A percentile compares a stretch with the other conserved stretches of the same genome.
These are phyloP conservation scores for Tritrichomonas foetus DNA, from an alignment of 208 protist genomes.

Conservation along the genomic window DNA sequence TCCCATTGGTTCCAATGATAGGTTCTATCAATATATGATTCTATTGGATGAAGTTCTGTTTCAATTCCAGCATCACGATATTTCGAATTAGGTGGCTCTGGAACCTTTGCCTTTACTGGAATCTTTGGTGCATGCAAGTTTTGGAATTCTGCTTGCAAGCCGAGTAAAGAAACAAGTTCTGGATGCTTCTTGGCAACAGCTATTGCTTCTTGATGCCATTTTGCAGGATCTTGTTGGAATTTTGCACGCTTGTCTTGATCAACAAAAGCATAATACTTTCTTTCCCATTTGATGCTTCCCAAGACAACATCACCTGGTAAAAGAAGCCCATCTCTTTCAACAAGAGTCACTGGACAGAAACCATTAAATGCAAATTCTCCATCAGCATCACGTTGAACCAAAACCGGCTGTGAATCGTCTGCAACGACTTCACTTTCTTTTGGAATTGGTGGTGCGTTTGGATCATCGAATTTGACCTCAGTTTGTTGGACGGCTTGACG, in stretches of 20 bases:
- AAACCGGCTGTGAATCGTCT: not conserved
- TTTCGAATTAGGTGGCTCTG: not conserved
- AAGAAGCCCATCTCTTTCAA: slow-evolving; percentile 46
- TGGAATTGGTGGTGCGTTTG: not conserved
- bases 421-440: not conserved
- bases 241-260: slow-evolving; percentile 38
- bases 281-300: slow-evolving; percentile 47
- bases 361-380: slow-evolving; percentile 42
- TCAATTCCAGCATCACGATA: slow-evolving; percentile 4
- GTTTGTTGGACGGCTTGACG: not conserved
- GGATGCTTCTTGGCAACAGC: not conserved
- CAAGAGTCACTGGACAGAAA: slow-evolving; percentile 54
- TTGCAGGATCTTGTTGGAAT: slow-evolving; percentile 8
- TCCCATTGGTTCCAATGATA: slow-evolving; percentile 49
- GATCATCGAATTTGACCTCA: not conserved
- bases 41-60: slow-evolving; percentile 38
- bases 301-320: slow-evolving; percentile 49
- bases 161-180: slow-evolving; percentile 41
- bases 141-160: slow-evolving; percentile 41
- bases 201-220: not conserved
- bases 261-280: slow-evolving; percentile 39
- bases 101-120: not conserved
- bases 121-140: slow-evolving; percentile 38
- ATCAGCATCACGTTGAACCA: not conserved
- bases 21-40: slow-evolving; percentile 13